Base-by-base conservation (phyloP, 2,329 filamentous ascomycete genomes). In the Stagonosporopsis rhizophila region DNA sequence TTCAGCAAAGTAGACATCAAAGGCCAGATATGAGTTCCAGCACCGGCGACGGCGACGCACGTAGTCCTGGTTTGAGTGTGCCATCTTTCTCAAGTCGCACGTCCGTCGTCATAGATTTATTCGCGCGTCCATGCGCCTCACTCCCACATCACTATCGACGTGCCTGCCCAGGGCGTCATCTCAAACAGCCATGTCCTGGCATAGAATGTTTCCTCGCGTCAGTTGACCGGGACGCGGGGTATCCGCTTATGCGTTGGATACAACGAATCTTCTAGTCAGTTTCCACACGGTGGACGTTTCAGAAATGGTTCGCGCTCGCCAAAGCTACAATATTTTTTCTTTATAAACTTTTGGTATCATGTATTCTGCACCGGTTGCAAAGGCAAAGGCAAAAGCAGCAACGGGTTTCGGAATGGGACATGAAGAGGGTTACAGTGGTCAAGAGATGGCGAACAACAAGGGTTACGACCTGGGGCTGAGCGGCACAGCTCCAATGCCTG, bases 1-100 rank as follows among this genome's bases (percentile, higher is more conserved):
- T 96, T 96, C 78, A 85, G 87, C 72, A 89, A 88, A 74, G 89
- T 98, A 82, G 93, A 98, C 80, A 96, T 98, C 82, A 97, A 98
- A 81, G 93, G 94, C 72, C 94, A 98, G 80, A 96, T 97, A 73
- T 95, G 81, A 89, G 55, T 27, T 42, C 23, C n/a, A 12, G 34
- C 20, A 25, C 28, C 44, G 22, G 49, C 39, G 44, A 45, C 44
- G 54, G 49, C 54, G 40, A 49, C 28, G 22, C 25, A 25, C 12
- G 14, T 48, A 48, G 41, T 53, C 49, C 20, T 50, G 14, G 7
- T 47, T 22, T 25, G 23, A 51, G 47, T 19, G 38, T 46, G 45
- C 38, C 44, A 22, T 39, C 27, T 49, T 47, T 54, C 55, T 55
- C 56, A 56, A 60, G 19, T 58, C 51, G 34, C 55, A 54, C 48